phyloP scores from a whole-genome alignment of 805 yeast genomes.

The Kazachstania africana region DNA sequence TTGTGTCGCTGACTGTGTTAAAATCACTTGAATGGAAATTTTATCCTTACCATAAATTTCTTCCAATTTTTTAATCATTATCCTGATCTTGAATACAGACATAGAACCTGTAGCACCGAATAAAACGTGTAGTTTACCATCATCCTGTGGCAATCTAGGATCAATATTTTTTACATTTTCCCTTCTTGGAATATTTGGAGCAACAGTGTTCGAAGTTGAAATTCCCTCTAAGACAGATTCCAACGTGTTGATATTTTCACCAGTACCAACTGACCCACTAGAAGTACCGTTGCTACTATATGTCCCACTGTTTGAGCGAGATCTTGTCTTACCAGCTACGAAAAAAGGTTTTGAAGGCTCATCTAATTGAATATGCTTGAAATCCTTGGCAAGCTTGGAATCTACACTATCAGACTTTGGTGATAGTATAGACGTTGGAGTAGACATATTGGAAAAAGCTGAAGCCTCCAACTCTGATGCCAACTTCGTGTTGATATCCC shows the following conservation, averaged over 20 bases:
- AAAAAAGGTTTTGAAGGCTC: conserved; percentile 12
- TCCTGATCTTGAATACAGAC: conserved; percentile 69
- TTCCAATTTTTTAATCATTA: conserved; percentile 68
- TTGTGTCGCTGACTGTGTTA: conserved; percentile 77
- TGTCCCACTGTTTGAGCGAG: conserved; percentile 7
- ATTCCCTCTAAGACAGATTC: background rate
- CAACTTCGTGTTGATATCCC: conserved; percentile 22
- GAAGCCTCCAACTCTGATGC: conserved; percentile 8
- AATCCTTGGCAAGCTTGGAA: conserved; percentile 28
- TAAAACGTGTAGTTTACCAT: conserved; percentile 75
- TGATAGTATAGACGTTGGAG: conserved; percentile 8
- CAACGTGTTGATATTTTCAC: background rate
- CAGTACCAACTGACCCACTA: background rate
- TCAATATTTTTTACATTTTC: conserved; percentile 41
- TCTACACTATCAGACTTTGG: background rate
- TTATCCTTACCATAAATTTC: conserved; percentile 68
- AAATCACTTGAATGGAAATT: conserved; percentile 72
- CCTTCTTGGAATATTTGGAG: conserved; percentile 24
- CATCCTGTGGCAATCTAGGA: conserved; percentile 63
- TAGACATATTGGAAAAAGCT: conserved; percentile 6
- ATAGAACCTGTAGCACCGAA: conserved; percentile 86
- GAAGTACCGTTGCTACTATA: background rate
- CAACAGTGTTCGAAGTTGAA: conserved; percentile 2
- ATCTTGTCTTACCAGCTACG: conserved; percentile 14
- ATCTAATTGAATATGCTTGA: conserved; percentile 54